phyloP scores from a whole-genome alignment of 371 early-diverging fungal genomes.

The Syncephalastrum sp. region DNA sequence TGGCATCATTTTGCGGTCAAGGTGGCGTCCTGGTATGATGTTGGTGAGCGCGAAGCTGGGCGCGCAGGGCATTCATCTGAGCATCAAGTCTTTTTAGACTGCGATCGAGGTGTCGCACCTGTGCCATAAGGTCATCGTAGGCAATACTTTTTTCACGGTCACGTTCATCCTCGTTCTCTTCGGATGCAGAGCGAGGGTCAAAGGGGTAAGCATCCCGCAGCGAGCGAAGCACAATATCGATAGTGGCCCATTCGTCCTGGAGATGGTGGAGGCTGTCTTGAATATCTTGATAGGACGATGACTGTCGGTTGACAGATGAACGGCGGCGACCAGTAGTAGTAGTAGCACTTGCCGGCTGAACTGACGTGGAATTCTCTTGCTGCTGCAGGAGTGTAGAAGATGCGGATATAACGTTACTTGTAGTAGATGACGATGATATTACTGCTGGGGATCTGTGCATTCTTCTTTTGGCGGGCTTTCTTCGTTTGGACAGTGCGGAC shows the following conservation, averaged over 20 bases:
- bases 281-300: background rate
- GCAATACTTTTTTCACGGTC: constrained; percentile 31
- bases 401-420: too few relatives aligned
- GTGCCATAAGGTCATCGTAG: constrained; percentile 29
- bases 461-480: too few relatives aligned
- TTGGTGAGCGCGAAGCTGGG: background rate
- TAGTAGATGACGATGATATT: constrained; percentile 6
- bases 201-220: constrained; percentile 16
- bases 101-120: constrained; percentile 28
- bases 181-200: constrained; percentile 12
- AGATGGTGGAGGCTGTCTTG: constrained; percentile 18
- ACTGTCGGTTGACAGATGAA: too few relatives aligned
- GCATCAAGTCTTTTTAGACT: constrained; percentile 20
- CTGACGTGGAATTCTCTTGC: too few relatives aligned
- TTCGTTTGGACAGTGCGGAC: too few relatives aligned
- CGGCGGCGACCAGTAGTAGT: too few relatives aligned
- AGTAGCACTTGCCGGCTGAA: too few relatives aligned
- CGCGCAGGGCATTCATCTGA: constrained; percentile 14
- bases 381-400: too few relatives aligned
- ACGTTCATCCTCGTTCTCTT: constrained; percentile 26
- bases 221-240: constrained; percentile 19
- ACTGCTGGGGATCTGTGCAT: background rate
- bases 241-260: constrained; percentile 22
- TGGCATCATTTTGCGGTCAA: too few relatives aligned
- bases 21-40: too few relatives aligned